Base-by-base conservation (phyloP, 2,329 filamentous ascomycete species). In the Penicillium sp. region DNA sequence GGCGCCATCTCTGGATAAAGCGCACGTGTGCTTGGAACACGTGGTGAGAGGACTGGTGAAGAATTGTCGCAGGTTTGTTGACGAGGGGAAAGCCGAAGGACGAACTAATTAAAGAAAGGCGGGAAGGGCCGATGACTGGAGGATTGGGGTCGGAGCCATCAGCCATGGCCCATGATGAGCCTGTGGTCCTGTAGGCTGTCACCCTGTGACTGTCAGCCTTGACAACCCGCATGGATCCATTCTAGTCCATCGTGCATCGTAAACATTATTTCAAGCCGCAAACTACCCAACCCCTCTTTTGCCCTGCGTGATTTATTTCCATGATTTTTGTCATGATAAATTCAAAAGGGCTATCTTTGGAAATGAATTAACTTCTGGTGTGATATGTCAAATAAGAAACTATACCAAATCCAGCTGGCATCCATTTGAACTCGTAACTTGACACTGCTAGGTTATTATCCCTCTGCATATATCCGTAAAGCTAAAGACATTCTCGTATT, bases 11-110 rank as follows among this genome's bases (percentile, higher is more conserved):
- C 35, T 19, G 51, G 51, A 53, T 53, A 53, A 24, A 38, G 10
- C 35, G 35, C 51, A 53, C 51, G 51, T 53, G 51, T 53, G 38
- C 17, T 17, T 17, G 24, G 38, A n/a, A 26, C 53, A 56, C 53
- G 53, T 56, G 53, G 37, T 10, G 26, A 8, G 15, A 17, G 38
- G 53, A 53, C 30, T 53, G 50, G 50, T 17, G 30, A 53, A 9
- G 17, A 8, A 40, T 24, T 15, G 24, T 30, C 22, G 35, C 30
- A 28, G 13, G 24, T n/a, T 37, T 35, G 28, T 17, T 54, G 17
- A 33, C 35, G 19, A 28, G 51, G 19, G 15, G 24, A 54, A 38
- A 19, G 22, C 40, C n/a, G 22, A n/a, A 4, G 17, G 19, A 12
- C 40, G n/a, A 40, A 22, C 35, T 37, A 15, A 37, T 37, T 37